Evolutionary conservation across 148 eudicot species (phyloP).

Genomic region (Rhododendron mucronatum): DNA sequence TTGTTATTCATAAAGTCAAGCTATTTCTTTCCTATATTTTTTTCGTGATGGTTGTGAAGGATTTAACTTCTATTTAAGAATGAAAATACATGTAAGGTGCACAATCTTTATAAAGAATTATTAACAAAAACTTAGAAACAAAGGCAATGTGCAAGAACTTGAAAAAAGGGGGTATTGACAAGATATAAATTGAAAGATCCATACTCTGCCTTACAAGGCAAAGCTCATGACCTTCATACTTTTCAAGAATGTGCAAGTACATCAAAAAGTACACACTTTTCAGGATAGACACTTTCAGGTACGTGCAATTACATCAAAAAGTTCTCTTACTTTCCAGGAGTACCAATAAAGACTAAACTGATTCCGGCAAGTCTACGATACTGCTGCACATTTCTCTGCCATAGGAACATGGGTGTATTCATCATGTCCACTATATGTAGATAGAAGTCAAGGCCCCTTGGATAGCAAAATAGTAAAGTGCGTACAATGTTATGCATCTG

Average conservation of each 20-base stretch:
- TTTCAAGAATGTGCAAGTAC: not conserved
- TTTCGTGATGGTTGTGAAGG: not conserved
- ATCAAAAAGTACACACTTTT: no score
- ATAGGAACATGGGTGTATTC: not conserved
- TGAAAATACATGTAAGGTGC: not conserved
- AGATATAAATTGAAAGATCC: not conserved
- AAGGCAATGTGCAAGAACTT: not conserved
- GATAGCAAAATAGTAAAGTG: constrained; percentile 3
- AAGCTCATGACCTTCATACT: not conserved
- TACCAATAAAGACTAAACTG: not conserved
- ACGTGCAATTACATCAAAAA: not conserved
- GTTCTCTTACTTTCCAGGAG: not conserved
- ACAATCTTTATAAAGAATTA: not conserved
- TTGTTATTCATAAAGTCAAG: not conserved
- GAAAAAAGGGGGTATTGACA: not conserved
- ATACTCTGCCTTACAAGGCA: not conserved
- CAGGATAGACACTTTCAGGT: not conserved
- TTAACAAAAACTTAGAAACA: not conserved
- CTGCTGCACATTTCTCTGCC: not conserved
- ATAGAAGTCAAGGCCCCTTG: not conserved
- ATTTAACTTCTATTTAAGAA: not conserved
- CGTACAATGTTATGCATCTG: constrained; percentile 8
- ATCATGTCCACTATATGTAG: not conserved
- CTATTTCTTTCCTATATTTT: not conserved
- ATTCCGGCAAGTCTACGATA: not conserved